Evolutionary conservation across 805 yeast species (phyloP), one percentile per base, ranked within the genome.

Genomic region (Candida peoriensis): DNA sequence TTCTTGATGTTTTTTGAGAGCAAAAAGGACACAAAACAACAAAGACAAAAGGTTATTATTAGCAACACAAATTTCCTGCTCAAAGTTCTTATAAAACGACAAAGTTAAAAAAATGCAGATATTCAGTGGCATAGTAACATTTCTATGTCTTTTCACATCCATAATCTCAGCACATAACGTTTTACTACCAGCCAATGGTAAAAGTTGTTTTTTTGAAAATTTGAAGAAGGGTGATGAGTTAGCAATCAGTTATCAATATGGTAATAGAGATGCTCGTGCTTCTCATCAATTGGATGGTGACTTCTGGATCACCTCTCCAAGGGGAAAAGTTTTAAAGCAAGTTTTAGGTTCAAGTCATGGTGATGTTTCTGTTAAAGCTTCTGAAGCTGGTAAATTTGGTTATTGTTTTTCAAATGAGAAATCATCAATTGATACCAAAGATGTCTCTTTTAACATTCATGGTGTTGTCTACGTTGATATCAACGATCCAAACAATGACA

Each of bases 331-430:
- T 25, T 57, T 78, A 17, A 64, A 68, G 46, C 63, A 72, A 37
- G 61, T 70, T 51, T 58, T 58, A 28, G 79, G 69, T 39, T 75
- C 74, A 11, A 78, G 93, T 17, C 95, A 88, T 54, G 97, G 95
- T 28, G 95, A 86, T 43, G 76, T 76, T 41, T 67, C 78, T 12
- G 60, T 85, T 41, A 74, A 68, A 39, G 90, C 94, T 32, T 66
- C 72, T 34, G 61, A 69, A 41, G 59, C 62, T 37, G 97, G 97
- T 35, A 82, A 80, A 55, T 83, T 77, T 65, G 72, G 76, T 44
- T 93, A 84, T 69, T 90, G 98, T 64, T 90, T 90, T 69, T 77
- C 90, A 47, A 90, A 93, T 60, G 96, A 88, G 60, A 78, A 75
- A 50, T 69, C 85, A 6, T 67, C 75, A 15, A 57, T 79, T 30